Conservation (phyloP, 306 rosid species). For the Ochetophila trinervis region DNA sequence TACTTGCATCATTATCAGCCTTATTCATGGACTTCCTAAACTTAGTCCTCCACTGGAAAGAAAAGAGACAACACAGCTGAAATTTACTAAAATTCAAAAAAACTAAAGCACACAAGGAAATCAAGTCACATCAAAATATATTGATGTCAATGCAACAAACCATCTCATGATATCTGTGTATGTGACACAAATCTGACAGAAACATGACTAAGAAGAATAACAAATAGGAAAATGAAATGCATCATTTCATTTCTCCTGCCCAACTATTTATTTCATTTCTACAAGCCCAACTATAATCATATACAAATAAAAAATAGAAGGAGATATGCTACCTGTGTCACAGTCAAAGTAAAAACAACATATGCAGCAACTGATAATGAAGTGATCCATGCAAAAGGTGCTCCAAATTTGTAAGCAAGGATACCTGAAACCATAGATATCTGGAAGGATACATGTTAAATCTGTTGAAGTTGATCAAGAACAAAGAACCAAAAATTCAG, state of each 20-base stretch:
- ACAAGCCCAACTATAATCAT: background rate
- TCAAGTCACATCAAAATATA: background rate
- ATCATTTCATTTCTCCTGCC: too few species aligned
- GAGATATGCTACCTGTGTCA: slow-evolving; percentile 73
- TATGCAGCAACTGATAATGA: slow-evolving; percentile 95
- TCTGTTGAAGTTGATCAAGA: slow-evolving; percentile 46
- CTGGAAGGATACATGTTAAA: slow-evolving; percentile 68
- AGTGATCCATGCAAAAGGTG: slow-evolving; percentile 94
- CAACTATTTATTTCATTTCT: too few species aligned
- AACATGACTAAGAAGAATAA: background rate
- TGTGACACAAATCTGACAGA: background rate
- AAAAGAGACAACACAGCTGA: slow-evolving; percentile 24
- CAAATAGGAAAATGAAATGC: slow-evolving; percentile 14
- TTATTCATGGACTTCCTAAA: slow-evolving; percentile 93
- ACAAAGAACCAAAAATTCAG: slow-evolving; percentile 25
- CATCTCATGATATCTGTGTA: background rate
- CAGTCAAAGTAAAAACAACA: slow-evolving; percentile 64
- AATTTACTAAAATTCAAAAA: background rate
- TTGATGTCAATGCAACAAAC: background rate
- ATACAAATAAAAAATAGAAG: slow-evolving; percentile 3
- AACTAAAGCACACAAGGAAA: background rate
- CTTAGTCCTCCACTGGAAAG: slow-evolving; percentile 95
- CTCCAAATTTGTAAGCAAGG: slow-evolving; percentile 92
- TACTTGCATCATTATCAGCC: slow-evolving; percentile 92
- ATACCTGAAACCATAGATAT: slow-evolving; percentile 98